Base-by-base conservation (phyloP, 139 green algal genomes). In the Marvania coccoides region DNA sequence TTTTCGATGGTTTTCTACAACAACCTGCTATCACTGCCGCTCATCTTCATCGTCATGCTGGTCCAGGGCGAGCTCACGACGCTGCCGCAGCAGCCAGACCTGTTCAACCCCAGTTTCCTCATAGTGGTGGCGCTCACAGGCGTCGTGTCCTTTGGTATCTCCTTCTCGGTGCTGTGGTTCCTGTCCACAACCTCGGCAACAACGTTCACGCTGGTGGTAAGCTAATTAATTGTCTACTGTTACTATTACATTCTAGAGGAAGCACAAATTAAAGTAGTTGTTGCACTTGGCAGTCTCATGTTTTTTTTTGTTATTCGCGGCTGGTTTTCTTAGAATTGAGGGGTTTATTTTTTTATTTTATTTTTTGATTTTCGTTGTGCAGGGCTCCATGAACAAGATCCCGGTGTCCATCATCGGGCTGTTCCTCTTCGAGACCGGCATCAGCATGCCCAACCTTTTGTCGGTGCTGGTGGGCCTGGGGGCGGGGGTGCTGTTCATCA, bases 161-260 rank as follows among this genome's bases (percentile, higher is more conserved):
- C 54, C 48, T 97, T 97, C 76, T 79, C 70, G 30, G 85, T 79
- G 2, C 70, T 97, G 4, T 97, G 91, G 91, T 97, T 94, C 75
- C 74, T 97, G 37, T 82, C 78, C n/a, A 74, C 87, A 45, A 97
- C 90, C 4, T 95, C 90, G 3, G 85, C 91, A n/a, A 96, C 88
- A 19, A 92, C 89, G 9, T 96, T 95, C 81, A 82, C 60, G 38
- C 67, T 98, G 12, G 85, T 96, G 6, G n/a, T n/a, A n/a, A n/a
- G n/a, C n/a, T n/a, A n/a, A n/a, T n/a, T n/a, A n/a, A n/a, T n/a
- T n/a, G n/a, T n/a, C n/a, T n/a, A n/a, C n/a, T n/a, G n/a, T n/a
- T n/a, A n/a, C n/a, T n/a, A n/a, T n/a, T n/a, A n/a, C n/a, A n/a
- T n/a, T n/a, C n/a, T n/a, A n/a, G n/a, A n/a, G n/a, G n/a, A n/a